These are phyloP conservation scores for Noccaea bulbosa DNA, from an alignment of 345 rosid genomes.

Conservation along the genomic window DNA sequence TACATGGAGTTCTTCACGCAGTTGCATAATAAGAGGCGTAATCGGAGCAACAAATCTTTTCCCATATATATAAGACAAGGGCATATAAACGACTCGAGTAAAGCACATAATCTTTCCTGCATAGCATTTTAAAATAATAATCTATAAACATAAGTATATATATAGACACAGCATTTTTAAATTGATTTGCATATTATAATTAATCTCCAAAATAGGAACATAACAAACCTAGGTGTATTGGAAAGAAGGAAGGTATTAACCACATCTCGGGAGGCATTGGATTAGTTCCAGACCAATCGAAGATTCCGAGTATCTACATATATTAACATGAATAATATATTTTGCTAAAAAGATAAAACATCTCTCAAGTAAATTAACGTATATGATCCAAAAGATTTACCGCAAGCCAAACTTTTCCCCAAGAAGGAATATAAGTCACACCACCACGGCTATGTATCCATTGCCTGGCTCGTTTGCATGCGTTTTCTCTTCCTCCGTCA, in stretches of 20 bases:
- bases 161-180: not conserved
- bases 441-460: conserved; percentile 77
- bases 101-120: conserved; percentile 64
- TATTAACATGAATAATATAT: too few species aligned
- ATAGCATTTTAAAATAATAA: not conserved
- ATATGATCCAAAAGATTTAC: conserved; percentile 34
- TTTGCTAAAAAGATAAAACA: not conserved
- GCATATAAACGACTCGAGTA: conserved; percentile 57
- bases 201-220: not conserved
- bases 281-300: conserved; percentile 79
- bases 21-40: conserved; percentile 48
- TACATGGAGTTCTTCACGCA: conserved; percentile 57
- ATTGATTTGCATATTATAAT: not conserved
- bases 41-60: conserved; percentile 60
- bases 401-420: conserved; percentile 86
- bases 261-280: conserved; percentile 74
- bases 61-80: conserved; percentile 69
- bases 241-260: conserved; percentile 62
- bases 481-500: conserved; percentile 48
- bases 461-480: conserved; percentile 50
- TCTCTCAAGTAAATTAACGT: not conserved
- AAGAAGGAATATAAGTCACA: conserved; percentile 62
- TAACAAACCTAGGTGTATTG: conserved; percentile 58
- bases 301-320: conserved; percentile 65
- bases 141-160: not conserved